These are phyloP conservation scores for Rhodamnia argentea DNA, from an alignment of 345 rosid genomes.

Conservation along the genomic window DNA sequence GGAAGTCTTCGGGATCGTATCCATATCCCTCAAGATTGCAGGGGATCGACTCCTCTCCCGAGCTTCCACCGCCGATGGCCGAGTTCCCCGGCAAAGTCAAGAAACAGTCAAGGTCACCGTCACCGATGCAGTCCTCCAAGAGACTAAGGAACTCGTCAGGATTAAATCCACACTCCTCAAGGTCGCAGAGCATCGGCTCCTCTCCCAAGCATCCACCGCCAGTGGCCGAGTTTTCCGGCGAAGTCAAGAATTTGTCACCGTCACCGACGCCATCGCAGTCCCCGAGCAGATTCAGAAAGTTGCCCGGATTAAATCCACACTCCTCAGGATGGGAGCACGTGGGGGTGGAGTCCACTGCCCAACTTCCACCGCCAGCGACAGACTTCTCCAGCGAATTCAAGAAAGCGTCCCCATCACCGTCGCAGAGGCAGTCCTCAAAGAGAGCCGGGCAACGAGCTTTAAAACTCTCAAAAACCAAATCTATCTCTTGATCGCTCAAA, in stretches of 20 bases:
- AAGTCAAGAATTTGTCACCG: neutral
- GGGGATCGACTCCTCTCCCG: no score
- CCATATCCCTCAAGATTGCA: no score
- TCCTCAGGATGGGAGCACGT: neutral
- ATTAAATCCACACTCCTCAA: neutral
- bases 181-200: neutral
- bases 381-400: neutral
- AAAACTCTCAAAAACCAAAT: no score
- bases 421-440: neutral
- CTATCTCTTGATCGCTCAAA: neutral
- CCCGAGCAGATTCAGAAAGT: neutral
- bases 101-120: no score
- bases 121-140: no score
- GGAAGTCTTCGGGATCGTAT: no score
- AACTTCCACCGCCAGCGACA: neutral
- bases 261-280: neutral
- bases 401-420: accelerated
- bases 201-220: neutral
- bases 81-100: no score
- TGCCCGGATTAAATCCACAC: neutral
- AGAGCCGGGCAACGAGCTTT: no score
- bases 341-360: neutral
- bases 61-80: no score
- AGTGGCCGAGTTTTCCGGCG: neutral
- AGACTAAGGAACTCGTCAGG: neutral